These are phyloP conservation scores for Neopestalotiopsis clavispora DNA, from an alignment of 2,329 filamentous ascomycete species.

Conservation along the genomic window DNA sequence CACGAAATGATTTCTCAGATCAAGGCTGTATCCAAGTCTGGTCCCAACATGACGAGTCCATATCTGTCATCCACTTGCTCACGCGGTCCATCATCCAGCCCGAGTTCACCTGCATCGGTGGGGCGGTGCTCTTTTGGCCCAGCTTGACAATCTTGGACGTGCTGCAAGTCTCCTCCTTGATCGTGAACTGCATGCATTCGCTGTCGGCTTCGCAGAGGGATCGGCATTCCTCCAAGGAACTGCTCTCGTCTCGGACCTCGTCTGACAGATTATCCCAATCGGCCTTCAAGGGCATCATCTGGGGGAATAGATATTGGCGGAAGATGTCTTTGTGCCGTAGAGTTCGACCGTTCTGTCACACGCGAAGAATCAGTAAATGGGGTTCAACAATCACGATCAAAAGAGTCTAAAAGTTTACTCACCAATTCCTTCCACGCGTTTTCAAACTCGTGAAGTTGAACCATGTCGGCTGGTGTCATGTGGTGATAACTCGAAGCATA, in stretches of 20 bases:
- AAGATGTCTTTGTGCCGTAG: slow-evolving; percentile 37
- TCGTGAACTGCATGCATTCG: slow-evolving; percentile 37
- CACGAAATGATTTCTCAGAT: neutral
- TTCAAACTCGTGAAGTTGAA: slow-evolving; percentile 50
- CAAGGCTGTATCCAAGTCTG: slow-evolving; percentile 14
- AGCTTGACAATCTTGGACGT: slow-evolving; percentile 31
- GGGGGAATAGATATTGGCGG: slow-evolving; percentile 31
- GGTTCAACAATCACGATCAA: too few relatives aligned
- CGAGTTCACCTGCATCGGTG: slow-evolving; percentile 26
- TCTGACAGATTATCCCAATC: slow-evolving; percentile 39
- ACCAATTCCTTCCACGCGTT: slow-evolving; percentile 38
- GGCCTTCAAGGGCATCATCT: slow-evolving; percentile 25
- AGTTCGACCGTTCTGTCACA: slow-evolving; percentile 28
- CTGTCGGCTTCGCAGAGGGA: slow-evolving; percentile 29
- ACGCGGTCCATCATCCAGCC: slow-evolving; percentile 38
- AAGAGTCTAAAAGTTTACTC: slow-evolving; percentile 19
- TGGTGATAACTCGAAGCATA: slow-evolving; percentile 55
- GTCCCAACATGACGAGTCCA: slow-evolving; percentile 26
- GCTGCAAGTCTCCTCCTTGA: slow-evolving; percentile 32
- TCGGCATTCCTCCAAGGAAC: slow-evolving; percentile 32
- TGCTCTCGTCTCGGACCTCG: slow-evolving; percentile 23
- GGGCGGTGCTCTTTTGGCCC: slow-evolving; percentile 26
- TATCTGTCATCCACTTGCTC: slow-evolving; percentile 29
- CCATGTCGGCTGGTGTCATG: slow-evolving; percentile 45
- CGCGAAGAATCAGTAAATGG: too few relatives aligned